Base-by-base conservation (phyloP, 2,329 filamentous ascomycete genomes). In the Thelonectria olida region DNA sequence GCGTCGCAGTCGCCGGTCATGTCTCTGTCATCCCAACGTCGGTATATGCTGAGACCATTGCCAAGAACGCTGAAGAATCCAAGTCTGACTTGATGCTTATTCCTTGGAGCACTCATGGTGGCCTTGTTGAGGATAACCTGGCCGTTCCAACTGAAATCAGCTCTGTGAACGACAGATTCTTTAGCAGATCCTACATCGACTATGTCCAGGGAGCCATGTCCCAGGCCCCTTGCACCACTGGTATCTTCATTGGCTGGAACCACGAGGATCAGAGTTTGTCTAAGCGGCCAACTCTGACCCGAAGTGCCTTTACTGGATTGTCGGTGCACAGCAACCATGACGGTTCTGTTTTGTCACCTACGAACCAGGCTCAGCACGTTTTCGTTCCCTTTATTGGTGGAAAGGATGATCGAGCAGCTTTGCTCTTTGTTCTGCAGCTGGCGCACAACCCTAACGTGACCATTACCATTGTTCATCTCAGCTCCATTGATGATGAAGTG, bases 331-430 rank as follows among this genome's bases (percentile, higher is more conserved):
- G 70, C 28, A 23, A 81, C n/a, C 87, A 90, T 54, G 78, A 86
- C 10, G 79, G 84, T 0, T 78, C 85, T 19, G 80, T 84, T 1
- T 87, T 72, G 3, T 62, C 90, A 0, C 83, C 89, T 5, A 81
- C 83, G 6, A 87, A 92, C 70, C 89, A 88, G 62, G 88, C 87
- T 34, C 93, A 97, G 73, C 93, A 95, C 73, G 85, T 98, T 66
- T 94, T 97, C 74, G 82, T 97, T 54, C 91, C 94, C 0, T 98
- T 93, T 78, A 89, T 97, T 61, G 94, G 95, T 17, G 92, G 92
- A 8, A 80, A 83, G 1, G 96, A 99, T 72, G 95, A 97, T 72
- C 86, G 88, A 7, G 87, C 90, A 5, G 94, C 93, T 0, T 83
- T 98, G 1, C 84, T 89, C 1, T 86, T 98, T 22, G 90, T 95